Base-by-base conservation (phyloP, 495 filamentous ascomycete species). In the Beverwykella pulmonaria region DNA sequence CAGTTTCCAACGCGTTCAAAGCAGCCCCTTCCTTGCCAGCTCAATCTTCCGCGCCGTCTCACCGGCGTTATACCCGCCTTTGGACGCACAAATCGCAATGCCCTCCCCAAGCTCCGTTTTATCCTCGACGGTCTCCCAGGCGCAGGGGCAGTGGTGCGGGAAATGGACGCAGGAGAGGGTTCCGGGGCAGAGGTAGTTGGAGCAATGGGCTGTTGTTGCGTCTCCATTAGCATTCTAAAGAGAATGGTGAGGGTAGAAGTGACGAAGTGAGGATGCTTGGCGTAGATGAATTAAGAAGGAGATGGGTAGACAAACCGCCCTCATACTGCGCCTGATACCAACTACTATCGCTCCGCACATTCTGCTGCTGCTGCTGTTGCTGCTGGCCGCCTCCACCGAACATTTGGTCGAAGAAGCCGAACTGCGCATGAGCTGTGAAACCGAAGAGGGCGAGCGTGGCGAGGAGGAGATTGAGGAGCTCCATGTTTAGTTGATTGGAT, bases 71-170 rank as follows among this genome's bases (percentile, higher is more conserved):
- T 86, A 96, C 0, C 92, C 92, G 1, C 92, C 92, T 72, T 87
- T 92, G 26, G 87, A 91, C 3, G 90, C 82, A 75, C 92, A 97
- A 67, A 93, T 79, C 15, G 90, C 82, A 70, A 87, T 89, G 10
- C 92, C 92, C 14, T 93, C 90, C 17, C 86, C 89, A 34, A 94
- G 78, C 77, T 97, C 92, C 58, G 93, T 84, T 71, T 97, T 97
- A 72, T 97, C 92, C 74, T 96, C 90, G 49, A 90, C 82, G 17
- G 80, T 78, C 7, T 91, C 88, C 79, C 90, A 92, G 1, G 91
- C 81, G 76, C 92, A 97, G 7, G 92, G 92, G 75, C 92, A 97
- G 78, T 97, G 92, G 76, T 96, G 92, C 8, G 92, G 92, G 82
- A 95, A 91, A 74, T 90, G 87, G 1, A 97, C 92, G 80, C 92